Conservation (phyloP, 2,329 filamentous ascomycete species). For the Colletotrichum camelliae region DNA sequence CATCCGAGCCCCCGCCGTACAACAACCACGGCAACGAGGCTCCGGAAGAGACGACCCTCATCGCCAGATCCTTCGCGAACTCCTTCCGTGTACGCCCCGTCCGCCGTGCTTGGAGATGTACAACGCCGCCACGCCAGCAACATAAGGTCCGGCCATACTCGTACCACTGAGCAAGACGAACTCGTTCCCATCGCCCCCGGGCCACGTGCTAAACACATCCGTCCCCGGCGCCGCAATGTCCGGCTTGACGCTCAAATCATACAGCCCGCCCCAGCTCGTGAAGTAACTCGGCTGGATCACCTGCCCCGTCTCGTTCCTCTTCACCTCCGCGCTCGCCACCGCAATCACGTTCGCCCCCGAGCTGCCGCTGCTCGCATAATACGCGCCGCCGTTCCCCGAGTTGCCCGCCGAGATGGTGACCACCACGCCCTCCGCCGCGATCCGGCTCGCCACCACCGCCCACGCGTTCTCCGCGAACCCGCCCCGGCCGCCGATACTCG, state of each 20-base stretch:
- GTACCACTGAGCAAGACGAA: slow-evolving; percentile 49
- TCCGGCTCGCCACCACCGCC: slow-evolving; percentile 42
- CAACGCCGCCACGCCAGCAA: slow-evolving; percentile 46
- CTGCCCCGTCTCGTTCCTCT: neutral
- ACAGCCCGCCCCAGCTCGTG: slow-evolving; percentile 41
- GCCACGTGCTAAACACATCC: slow-evolving; percentile 44
- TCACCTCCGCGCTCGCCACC: slow-evolving; percentile 42
- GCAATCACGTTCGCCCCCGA: slow-evolving; percentile 42
- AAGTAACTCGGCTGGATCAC: slow-evolving; percentile 35
- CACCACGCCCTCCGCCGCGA: slow-evolving; percentile 47
- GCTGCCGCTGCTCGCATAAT: slow-evolving; percentile 42
- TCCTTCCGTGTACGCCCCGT: slow-evolving; percentile 33
- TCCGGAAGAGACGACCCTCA: slow-evolving; percentile 35
- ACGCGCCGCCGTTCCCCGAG: slow-evolving; percentile 41
- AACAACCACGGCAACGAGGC: slow-evolving; percentile 28
- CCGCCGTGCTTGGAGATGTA: slow-evolving; percentile 38
- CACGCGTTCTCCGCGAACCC: slow-evolving; percentile 38
- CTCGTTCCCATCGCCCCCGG: slow-evolving; percentile 26
- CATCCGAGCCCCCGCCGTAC: neutral
- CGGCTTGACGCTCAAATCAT: slow-evolving; percentile 42
- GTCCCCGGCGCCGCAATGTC: slow-evolving; percentile 48
- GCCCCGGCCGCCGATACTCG: slow-evolving; percentile 24
- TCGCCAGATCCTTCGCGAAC: slow-evolving; percentile 35
- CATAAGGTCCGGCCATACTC: slow-evolving; percentile 53
- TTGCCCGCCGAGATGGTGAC: slow-evolving; percentile 48